Percentiles rank a stretch among this genome's conserved stretches.
These are phyloP conservation scores for Trypanosomatidae sp. DNA, from an alignment of 208 protist genomes.

Conservation along the genomic window DNA sequence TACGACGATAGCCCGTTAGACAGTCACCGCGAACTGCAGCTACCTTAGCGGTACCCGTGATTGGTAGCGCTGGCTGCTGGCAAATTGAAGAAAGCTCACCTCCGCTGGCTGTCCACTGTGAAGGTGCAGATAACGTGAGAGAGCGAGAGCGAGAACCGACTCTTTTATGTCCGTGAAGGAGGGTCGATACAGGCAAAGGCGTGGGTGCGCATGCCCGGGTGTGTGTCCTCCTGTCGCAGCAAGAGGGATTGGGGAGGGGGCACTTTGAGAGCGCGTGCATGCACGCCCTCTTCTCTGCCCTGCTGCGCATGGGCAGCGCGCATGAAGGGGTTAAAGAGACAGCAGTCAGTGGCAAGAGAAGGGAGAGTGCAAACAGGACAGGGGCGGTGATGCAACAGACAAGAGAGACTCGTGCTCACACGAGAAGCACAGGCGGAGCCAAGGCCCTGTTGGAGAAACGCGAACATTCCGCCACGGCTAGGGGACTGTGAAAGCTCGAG, in stretches of 20 bases:
- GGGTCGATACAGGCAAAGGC: neutral
- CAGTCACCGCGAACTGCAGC: constrained; percentile 55
- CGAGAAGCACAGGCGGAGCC: neutral
- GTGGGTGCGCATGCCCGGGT: neutral
- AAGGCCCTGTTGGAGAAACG: neutral
- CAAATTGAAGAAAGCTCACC: constrained; percentile 68
- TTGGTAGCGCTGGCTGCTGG: constrained; percentile 56
- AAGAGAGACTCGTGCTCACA: neutral
- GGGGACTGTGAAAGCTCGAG: neutral
- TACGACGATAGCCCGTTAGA: constrained; percentile 64
- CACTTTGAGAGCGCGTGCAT: neutral
- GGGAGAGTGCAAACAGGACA: neutral
- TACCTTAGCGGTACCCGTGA: constrained; percentile 43
- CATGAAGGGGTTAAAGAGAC: neutral
- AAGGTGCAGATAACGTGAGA: neutral
- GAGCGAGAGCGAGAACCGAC: neutral
- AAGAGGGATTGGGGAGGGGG: neutral
- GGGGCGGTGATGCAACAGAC: neutral
- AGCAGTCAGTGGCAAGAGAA: neutral
- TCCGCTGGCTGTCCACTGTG: neutral
- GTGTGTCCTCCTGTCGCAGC: neutral
- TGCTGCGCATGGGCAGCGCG: neutral
- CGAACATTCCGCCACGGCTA: neutral
- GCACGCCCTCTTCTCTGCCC: neutral
- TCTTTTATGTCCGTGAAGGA: neutral